A percentile compares a stretch with the other conserved stretches of the same genome.
phyloP scores from a whole-genome alignment of 2,329 filamentous ascomycete species.

The Trichoderma pleuroti region DNA sequence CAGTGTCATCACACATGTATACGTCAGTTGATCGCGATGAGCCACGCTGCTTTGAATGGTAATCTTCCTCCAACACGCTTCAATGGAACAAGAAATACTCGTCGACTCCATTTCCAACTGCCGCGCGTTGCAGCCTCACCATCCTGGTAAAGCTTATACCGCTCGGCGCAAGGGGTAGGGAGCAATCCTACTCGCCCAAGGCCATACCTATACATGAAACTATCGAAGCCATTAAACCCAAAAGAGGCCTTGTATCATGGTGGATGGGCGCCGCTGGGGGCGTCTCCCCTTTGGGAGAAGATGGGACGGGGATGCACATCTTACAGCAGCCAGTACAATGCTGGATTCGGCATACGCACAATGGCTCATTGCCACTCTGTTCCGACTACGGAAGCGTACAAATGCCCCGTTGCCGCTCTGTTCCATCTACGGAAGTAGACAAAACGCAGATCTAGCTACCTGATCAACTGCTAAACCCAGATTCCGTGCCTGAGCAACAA shows the following conservation, averaged over 20 bases:
- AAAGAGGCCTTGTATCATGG: not conserved
- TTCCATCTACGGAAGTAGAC: not conserved
- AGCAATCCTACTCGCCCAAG: not conserved
- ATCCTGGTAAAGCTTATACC: not conserved
- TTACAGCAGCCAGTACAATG: not conserved
- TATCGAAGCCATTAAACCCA: slow-evolving; percentile 1
- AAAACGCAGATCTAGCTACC: not conserved
- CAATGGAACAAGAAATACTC: not conserved
- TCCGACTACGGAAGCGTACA: not conserved
- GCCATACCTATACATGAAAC: not conserved
- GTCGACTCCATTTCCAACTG: not conserved
- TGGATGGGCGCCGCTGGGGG: not conserved
- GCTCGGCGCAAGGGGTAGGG: not conserved
- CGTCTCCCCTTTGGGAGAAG: not conserved
- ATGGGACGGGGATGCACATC: not conserved
- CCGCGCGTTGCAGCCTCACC: not conserved
- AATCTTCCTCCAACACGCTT: not conserved
- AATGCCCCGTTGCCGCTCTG: not conserved
- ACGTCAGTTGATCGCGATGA: not conserved
- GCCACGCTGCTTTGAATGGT: not conserved
- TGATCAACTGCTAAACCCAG: not conserved
- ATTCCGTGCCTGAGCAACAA: not conserved
- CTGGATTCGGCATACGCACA: not conserved
- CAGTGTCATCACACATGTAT: not conserved
- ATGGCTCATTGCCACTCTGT: not conserved